These are phyloP conservation scores for Pyrus bretschneideri DNA, from an alignment of 306 rosid species.

Conservation along the genomic window DNA sequence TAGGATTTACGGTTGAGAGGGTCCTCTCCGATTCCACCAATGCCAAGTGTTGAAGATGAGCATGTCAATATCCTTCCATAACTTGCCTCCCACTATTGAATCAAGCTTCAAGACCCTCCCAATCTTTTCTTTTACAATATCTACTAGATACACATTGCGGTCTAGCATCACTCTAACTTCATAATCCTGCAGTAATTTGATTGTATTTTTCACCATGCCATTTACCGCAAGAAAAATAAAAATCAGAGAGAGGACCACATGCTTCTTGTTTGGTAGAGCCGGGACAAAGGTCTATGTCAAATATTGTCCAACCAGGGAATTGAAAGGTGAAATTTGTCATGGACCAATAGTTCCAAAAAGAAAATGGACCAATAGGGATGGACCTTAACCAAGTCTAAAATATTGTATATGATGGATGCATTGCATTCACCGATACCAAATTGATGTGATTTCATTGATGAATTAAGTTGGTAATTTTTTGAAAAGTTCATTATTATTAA, in stretches of 20 bases:
- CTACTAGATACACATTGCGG: slow-evolving; percentile 75
- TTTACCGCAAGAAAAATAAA: neutral
- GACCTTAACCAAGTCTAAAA: neutral
- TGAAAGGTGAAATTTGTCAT: neutral
- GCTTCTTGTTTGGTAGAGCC: neutral
- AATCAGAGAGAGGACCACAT: neutral
- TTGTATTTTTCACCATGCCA: neutral
- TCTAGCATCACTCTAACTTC: slow-evolving; percentile 70
- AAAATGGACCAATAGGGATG: too few species aligned
- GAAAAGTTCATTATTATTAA: neutral
- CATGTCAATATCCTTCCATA: slow-evolving; percentile 56
- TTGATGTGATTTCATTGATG: neutral
- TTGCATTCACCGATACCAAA: neutral
- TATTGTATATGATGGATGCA: neutral
- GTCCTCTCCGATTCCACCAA: slow-evolving; percentile 93
- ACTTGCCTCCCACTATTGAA: slow-evolving; percentile 51
- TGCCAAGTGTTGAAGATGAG: slow-evolving; percentile 98
- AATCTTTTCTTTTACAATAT: slow-evolving; percentile 45
- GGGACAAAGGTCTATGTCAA: neutral
- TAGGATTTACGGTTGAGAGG: slow-evolving; percentile 75
- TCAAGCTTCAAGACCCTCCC: slow-evolving; percentile 87
- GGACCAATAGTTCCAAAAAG: too few species aligned
- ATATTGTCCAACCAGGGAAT: neutral
- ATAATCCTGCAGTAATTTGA: slow-evolving; percentile 44
- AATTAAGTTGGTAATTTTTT: neutral